phyloP scores from a whole-genome alignment of 345 rosid genomes.

The Moricandia moricandioides region DNA sequence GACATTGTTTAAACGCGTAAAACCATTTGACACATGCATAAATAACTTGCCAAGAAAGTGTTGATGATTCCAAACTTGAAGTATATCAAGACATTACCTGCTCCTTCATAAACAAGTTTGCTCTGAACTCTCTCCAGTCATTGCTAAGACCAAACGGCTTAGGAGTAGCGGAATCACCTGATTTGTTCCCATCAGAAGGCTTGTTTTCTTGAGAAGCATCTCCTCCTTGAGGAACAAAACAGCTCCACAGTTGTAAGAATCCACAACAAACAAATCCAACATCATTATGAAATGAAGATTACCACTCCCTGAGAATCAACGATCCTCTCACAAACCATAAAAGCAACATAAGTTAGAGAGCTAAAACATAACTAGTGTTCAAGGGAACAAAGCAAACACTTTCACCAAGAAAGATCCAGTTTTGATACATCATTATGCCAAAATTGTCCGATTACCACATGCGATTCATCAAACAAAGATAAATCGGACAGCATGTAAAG shows the following conservation, averaged over 20 bases:
- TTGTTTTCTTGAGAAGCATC: slow-evolving; percentile 57
- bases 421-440: neutral
- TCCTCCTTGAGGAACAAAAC: slow-evolving; percentile 53
- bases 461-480: neutral
- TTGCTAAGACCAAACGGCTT: slow-evolving; percentile 44
- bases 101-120: slow-evolving; percentile 62
- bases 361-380: neutral
- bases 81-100: slow-evolving; percentile 49
- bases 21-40: neutral
- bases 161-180: slow-evolving; percentile 53
- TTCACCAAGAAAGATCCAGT: neutral
- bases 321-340: slow-evolving; percentile 5
- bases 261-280: neutral
- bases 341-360: neutral
- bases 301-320: neutral
- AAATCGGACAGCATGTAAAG: neutral
- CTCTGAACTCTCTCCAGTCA: slow-evolving; percentile 97
- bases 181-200: slow-evolving; percentile 52
- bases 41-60: neutral
- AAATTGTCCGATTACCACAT: neutral
- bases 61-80: neutral
- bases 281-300: neutral
- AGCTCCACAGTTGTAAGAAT: slow-evolving; percentile 18
- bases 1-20: neutral
- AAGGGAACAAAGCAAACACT: neutral